Evolutionary conservation across 2,329 filamentous ascomycete species (phyloP), one percentile per base, ranked within the genome.

Genomic region (Dactylellina drechsleri): DNA sequence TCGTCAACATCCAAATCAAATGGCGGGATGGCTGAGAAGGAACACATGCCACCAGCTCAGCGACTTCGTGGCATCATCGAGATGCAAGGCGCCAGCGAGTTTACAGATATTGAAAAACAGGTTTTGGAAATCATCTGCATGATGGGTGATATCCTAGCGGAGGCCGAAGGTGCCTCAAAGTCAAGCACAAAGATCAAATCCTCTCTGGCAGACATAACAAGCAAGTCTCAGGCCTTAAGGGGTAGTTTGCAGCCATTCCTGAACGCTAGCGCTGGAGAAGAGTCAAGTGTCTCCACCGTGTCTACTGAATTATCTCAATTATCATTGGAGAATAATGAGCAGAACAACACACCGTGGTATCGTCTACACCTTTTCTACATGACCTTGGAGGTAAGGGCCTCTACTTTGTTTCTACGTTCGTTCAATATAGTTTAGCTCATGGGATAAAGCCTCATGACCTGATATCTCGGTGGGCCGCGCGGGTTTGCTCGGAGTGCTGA

Each of bases 301-400:
- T 31, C 54, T 28, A 31, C 50, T 53, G 50, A 13, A 18, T 49
- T 74, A 52, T 66, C 62, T 53, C 57, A 58, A 28, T 20, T 74
- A 40, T 74, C 70, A 60, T 57, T 74, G 41, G 62, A 50, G 20
- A 50, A 52, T 2, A 40, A 47, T 18, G n/a, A 16, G 15, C 52
- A 49, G 20, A 50, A 58, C 13, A 18, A 1, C 23, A 36, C 61
- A 36, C 70, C 59, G 15, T 74, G 70, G 70, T 74, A 74, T 58
- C 40, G 28, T 36, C 36, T 74, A 45, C 70, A 74, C 40, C 62
- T 43, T n/a, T 40, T 50, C 40, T 74, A 66, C 52, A 74, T 74
- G 70, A 49, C 56, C 13, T 36, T 74, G 8, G 70, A 74, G 70
- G 70, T 74, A 67, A 74, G 70, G 62, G 57, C 57, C 28, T 54